Base-by-base conservation (phyloP, 331 rosid genomes). In the Malus hybrid region DNA sequence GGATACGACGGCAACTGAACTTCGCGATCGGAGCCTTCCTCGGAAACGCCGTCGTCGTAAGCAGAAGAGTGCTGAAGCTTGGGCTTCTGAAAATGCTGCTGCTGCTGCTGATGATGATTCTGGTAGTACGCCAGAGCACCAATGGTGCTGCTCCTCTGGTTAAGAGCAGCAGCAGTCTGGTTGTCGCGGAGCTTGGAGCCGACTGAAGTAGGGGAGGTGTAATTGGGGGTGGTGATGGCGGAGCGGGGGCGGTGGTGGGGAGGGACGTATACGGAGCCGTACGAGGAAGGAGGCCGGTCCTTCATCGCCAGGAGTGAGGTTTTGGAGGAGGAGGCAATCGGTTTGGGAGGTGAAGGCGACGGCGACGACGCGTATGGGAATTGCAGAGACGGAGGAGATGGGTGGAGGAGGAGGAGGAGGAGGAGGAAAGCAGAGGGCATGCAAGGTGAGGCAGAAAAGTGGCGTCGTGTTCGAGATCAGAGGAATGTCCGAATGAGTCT, bases 241-340 rank as follows among this genome's bases (percentile, higher is more conserved):
- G 97, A 86, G 85, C 90, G 97, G 6, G 83, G 83, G 31, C 97
- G 97, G 20, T 90, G 87, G 83, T 88, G 97, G 33, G 98, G 98
- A 74, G 98, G 97, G 44, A 94, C 85, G 79, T 94, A 94, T 29
- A 88, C 72, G 82, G 89, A 75, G 84, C 88, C 93, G 71, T 78
- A 71, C 57, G 97, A 87, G 63, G 96, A 81, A 48, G 87, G 97
- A 76, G 91, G 86, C 63, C 91, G 90, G 82, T 89, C 97, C 89
- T 94, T 90, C 99, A 94, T 94, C 70, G 74, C 33, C 85, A 75
- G 69, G 64, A 61, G 34, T n/a, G 70, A 28, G 67, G 67, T 12
- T 63, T 63, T 63, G 12, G 32, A 28, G 67, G 71, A 27, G 39
- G 18, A 14, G 67, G 71, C 62, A 36, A 31, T 83, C 87, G 87